Conservation (phyloP, 257 asterid genomes). For the Lithospermum erythrorhizon region DNA sequence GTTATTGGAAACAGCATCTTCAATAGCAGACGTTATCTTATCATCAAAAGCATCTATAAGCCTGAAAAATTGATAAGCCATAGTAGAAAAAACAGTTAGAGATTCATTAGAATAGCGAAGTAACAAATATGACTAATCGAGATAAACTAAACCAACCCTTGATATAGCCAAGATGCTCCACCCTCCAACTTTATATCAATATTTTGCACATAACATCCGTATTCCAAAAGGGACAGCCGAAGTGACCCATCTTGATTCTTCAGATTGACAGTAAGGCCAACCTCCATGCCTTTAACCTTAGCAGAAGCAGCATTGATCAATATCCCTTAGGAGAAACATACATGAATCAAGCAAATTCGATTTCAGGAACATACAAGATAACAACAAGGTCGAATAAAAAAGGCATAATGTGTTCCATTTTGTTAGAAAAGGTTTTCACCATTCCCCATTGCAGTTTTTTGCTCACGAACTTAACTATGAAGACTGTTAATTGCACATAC, state of each 20-base stretch:
- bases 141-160: conserved; percentile 43
- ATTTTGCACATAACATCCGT: conserved; percentile 65
- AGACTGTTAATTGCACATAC: no score
- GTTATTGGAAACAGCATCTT: conserved; percentile 56
- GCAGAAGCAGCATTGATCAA: conserved; percentile 17
- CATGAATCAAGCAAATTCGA: neutral
- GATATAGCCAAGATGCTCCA: conserved; percentile 98
- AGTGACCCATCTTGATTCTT: conserved; percentile 59
- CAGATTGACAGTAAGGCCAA: conserved; percentile 55
- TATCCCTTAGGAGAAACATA: conserved; percentile 3
- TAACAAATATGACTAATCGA: neutral
- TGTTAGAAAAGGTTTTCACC: no score
- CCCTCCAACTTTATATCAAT: conserved; percentile 71
- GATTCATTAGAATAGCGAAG: neutral
- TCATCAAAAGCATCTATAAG: conserved; percentile 66
- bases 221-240: conserved; percentile 55
- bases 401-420: neutral
- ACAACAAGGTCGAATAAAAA: neutral
- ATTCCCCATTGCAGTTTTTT: no score
- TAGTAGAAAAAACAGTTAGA: neutral
- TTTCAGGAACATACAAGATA: conserved; percentile 9
- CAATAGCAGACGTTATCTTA: conserved; percentile 57
- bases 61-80: conserved; percentile 26
- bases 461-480: no score
- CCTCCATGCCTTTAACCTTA: conserved; percentile 80